Base-by-base conservation (phyloP, 306 rosid genomes). In the Dryas drummondii region DNA sequence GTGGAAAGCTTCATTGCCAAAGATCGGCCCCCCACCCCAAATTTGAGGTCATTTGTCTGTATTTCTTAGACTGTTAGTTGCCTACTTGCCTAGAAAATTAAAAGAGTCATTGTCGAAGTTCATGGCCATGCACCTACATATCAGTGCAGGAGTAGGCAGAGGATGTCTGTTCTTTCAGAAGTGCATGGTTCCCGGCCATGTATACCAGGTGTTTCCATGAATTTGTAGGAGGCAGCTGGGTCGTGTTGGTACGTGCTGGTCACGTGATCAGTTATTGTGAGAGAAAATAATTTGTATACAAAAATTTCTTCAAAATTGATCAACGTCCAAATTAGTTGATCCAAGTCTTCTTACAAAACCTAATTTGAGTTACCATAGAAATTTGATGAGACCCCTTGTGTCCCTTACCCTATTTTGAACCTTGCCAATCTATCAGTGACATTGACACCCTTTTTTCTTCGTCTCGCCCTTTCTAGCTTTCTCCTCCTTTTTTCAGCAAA, bases 401-500 rank as follows among this genome's bases (percentile, higher is more conserved):
- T 22, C 15, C 32, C 68, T 68, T 58, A 4, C 50, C 46, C 56
- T 19, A 22, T 15, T n/a, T 16, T 64, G 4, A 63, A 41, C 5
- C 13, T 63, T 40, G 19, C 50, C 60, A 61, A 10, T 22, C 44
- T 17, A 4, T 51, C 71, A 16, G 13, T 5, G 37, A 49, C 74
- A 40, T 50, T 17, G 13, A 42, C 41, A 52, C 63, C 32, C 13
- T 56, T 74, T 77, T 50, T 45, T 10, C 37, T 44, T 17, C 67
- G 42, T 52, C 76, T 66, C 58, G 6, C 67, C 70, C 61, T 70
- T 13, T 61, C 41, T 0, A 19, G n/a, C 75, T 79, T 84, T 68
- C 80, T 78, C 77, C 79, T 75, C 68, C 61, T 66, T 44, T 52
- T 72, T 55, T 76, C 77, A 17, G 17, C 59, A 48, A 72, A 55